phyloP scores from a whole-genome alignment of 2,329 filamentous ascomycete species.

The Pseudocercospora cruenta region DNA sequence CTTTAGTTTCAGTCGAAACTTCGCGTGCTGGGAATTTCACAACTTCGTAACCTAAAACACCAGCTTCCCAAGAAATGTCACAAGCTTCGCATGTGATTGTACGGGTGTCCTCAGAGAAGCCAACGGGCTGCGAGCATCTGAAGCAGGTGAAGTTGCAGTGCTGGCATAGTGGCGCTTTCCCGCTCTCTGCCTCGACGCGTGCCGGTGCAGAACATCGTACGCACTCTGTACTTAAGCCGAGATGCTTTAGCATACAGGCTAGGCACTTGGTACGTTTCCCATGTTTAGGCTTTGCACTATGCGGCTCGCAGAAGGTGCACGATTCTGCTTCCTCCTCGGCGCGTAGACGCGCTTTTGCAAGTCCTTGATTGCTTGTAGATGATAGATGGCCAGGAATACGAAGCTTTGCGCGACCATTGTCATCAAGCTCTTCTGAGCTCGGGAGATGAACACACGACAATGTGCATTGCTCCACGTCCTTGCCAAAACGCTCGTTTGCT shows the following conservation, averaged over 20 bases:
- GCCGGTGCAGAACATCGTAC: conserved; percentile 21
- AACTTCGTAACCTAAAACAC: conserved; percentile 46
- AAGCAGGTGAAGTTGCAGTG: conserved; percentile 49
- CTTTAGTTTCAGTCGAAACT: not conserved
- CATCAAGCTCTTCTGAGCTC: conserved; percentile 42
- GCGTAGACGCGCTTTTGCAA: not conserved
- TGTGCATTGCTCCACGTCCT: conserved; percentile 29
- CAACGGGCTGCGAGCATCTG: conserved; percentile 40
- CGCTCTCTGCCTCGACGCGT: conserved; percentile 15
- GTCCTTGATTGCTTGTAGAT: conserved; percentile 1
- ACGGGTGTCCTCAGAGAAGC: conserved; percentile 24
- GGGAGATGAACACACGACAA: conserved; percentile 37
- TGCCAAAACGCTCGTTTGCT: not conserved
- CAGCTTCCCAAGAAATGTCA: conserved; percentile 42
- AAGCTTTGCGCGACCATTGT: conserved; percentile 44
- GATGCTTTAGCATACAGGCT: conserved; percentile 17
- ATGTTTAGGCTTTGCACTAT: conserved; percentile 1
- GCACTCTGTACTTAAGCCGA: conserved; percentile 23
- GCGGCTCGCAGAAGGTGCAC: conserved; percentile 9
- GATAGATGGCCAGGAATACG: conserved; percentile 47
- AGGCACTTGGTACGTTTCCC: conserved; percentile 13
- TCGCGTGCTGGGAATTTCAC: not conserved
- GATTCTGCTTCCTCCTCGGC: conserved; percentile 8
- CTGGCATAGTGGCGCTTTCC: conserved; percentile 41
- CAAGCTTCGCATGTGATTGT: conserved; percentile 40